A percentile compares a stretch with the other conserved stretches of the same genome.
phyloP scores from a whole-genome alignment of 2,329 filamentous ascomycete genomes.

The Alternaria alternata region DNA sequence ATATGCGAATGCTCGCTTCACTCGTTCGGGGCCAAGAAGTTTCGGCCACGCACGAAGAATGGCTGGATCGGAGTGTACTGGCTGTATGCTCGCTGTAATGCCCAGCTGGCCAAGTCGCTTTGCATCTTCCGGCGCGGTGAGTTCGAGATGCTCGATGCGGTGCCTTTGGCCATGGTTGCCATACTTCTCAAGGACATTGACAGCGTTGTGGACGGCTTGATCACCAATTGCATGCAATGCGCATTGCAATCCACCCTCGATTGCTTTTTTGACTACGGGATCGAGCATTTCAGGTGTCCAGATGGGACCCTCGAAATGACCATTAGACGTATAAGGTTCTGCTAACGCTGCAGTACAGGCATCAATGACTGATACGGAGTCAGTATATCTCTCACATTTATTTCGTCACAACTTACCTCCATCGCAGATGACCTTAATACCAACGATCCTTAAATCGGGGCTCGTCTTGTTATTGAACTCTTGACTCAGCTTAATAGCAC shows the following conservation, averaged over 20 bases:
- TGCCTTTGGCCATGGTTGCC: slow-evolving; percentile 61
- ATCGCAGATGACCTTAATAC: slow-evolving; percentile 71
- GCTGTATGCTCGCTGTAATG: slow-evolving; percentile 89
- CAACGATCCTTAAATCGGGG: slow-evolving; percentile 62
- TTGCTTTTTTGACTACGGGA: slow-evolving; percentile 64
- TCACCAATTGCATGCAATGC: slow-evolving; percentile 74
- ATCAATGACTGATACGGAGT: slow-evolving; percentile 61
- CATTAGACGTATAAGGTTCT: slow-evolving; percentile 64
- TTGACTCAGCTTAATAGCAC: slow-evolving; percentile 58
- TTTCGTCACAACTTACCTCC: slow-evolving; percentile 47
- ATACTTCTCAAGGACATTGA: slow-evolving; percentile 62
- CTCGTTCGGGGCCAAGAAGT: slow-evolving; percentile 63
- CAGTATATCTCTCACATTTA: background rate
- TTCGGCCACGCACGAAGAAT: slow-evolving; percentile 68
- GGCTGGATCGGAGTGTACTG: slow-evolving; percentile 84
- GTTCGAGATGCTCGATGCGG: slow-evolving; percentile 71
- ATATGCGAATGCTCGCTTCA: slow-evolving; percentile 69
- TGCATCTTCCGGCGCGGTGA: slow-evolving; percentile 65
- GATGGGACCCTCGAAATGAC: slow-evolving; percentile 58
- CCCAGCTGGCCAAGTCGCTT: slow-evolving; percentile 64
- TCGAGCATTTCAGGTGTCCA: slow-evolving; percentile 64
- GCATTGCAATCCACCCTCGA: slow-evolving; percentile 64
- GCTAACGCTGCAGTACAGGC: slow-evolving; percentile 69
- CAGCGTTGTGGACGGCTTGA: slow-evolving; percentile 63
- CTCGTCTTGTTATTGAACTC: slow-evolving; percentile 56